A percentile compares a stretch with the other conserved stretches of the same genome.
Evolutionary conservation across 2,329 filamentous ascomycete genomes (phyloP).

Genomic region (Xylariomycetidae sp.): DNA sequence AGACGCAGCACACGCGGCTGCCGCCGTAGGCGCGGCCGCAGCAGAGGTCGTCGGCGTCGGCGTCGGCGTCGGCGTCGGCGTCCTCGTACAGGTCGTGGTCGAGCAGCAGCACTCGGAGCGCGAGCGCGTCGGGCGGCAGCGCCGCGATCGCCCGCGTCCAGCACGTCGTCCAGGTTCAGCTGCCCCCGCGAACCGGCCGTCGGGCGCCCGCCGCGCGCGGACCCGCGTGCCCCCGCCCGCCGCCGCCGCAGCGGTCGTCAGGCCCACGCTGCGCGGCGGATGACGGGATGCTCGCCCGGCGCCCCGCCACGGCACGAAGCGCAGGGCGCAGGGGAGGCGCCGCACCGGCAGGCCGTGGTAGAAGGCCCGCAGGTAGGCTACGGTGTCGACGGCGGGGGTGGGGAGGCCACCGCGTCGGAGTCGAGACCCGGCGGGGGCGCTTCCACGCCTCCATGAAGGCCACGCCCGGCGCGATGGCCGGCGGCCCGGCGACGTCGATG

Average conservation of each 20-base stretch:
- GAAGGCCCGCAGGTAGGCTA: constrained; percentile 35
- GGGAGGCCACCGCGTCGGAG: neutral
- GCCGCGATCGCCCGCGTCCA: constrained; percentile 49
- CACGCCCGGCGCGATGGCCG: constrained; percentile 31
- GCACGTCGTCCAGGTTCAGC: constrained; percentile 54
- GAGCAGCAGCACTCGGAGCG: constrained; percentile 49
- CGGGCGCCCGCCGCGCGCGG: constrained; percentile 41
- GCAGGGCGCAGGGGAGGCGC: constrained; percentile 30
- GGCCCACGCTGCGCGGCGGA: constrained; percentile 7
- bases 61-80: too few relatives aligned
- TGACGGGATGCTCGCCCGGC: constrained; percentile 20
- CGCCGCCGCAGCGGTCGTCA: constrained; percentile 32
- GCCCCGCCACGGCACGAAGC: constrained; percentile 43
- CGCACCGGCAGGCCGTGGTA: constrained; percentile 51
- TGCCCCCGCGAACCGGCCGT: constrained; percentile 42
- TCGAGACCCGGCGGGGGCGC: constrained; percentile 18
- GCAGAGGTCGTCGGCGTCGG: constrained; percentile 63
- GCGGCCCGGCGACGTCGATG: constrained; percentile 48
- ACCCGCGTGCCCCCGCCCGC: constrained; percentile 39
- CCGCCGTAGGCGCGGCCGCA: constrained; percentile 62
- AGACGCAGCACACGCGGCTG: constrained; percentile 56
- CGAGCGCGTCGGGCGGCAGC: constrained; percentile 52
- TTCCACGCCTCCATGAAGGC: constrained; percentile 38
- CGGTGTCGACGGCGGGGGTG: constrained; percentile 23
- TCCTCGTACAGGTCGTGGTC: constrained; percentile 61